Base-by-base conservation (phyloP, 2,329 filamentous ascomycete species). In the Xylariaceae sp. region DNA sequence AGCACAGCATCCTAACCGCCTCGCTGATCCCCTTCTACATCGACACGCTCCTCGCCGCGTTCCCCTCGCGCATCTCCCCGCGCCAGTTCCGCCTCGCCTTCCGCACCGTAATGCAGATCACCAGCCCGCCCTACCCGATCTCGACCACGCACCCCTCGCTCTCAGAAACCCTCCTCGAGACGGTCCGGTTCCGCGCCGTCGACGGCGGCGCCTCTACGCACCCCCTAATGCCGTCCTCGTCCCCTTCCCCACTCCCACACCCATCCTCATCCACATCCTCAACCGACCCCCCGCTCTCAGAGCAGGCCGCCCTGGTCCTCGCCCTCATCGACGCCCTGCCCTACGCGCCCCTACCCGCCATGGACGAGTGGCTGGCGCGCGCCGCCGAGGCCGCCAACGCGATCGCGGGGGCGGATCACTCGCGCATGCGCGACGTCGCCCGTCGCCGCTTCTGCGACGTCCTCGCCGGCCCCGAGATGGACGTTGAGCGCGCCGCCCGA, bases 1-100 rank as follows among this genome's bases (percentile, higher is more conserved):
- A 90, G 60, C 93, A 92, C 65, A 85, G 88, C 18, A 75, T 83
- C 16, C 76, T 96, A 20, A 87, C 90, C 16, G 82, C 86, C 7
- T 81, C 83, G 60, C 83, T 95, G 51, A 81, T 93, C 1, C 90
- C 91, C 0, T 90, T 90, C 68, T 96, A 97, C 73, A 86, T 96
- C 61, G 88, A 93, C 65, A 86, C 88, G 14, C 80, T 96, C 0
- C 90, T 96, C 68, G 79, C 83, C 19, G 87, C 91, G 0, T 96
- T 96, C 72, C 92, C 93, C 0, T 71, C 79, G 1, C 89, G 88
- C 56, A 85, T 96, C 19, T 93, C 90, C 0, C 81, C 90, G 0
- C 86, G 92, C 16, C 93, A 97, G 71, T 96, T 97, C 77, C 85
- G 92, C 26, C 80, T 96, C 9, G 93, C 92, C 10, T 93, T 96